These are phyloP conservation scores for Geotrichum bryndzae DNA, from an alignment of 1,139 yeast species.

Conservation along the genomic window DNA sequence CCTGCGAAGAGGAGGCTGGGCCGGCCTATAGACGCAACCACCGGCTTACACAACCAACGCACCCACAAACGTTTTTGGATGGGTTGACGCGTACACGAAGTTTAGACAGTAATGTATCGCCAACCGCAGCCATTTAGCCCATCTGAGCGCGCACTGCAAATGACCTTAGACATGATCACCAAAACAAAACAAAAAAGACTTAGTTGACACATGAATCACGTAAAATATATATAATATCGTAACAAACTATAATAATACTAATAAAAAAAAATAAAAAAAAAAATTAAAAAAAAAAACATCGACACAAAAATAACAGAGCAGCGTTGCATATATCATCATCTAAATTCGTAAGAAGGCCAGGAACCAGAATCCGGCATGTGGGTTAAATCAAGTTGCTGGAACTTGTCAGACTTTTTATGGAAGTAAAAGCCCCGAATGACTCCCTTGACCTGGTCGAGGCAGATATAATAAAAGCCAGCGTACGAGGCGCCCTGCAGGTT, in stretches of 20 bases:
- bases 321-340: slow-evolving; percentile 20
- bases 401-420: slow-evolving; percentile 69
- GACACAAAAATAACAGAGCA: neutral
- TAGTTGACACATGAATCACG: neutral
- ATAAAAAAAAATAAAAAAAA: neutral
- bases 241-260: neutral
- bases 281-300: neutral
- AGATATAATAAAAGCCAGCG: slow-evolving; percentile 88
- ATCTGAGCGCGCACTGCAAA: neutral
- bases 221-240: neutral
- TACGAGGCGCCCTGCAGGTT: slow-evolving; percentile 67
- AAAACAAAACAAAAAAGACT: neutral
- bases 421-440: slow-evolving; percentile 73
- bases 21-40: neutral
- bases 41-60: neutral
- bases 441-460: slow-evolving; percentile 72
- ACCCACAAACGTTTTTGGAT: neutral
- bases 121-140: neutral
- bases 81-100: neutral
- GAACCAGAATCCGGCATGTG: slow-evolving; percentile 42
- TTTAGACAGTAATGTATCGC: neutral
- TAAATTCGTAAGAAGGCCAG: slow-evolving; percentile 37
- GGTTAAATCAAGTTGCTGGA: slow-evolving; percentile 57
- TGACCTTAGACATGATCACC: neutral
- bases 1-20: neutral